Percentiles rank a stretch among this genome's conserved stretches.
Evolutionary conservation across 805 yeast species (phyloP).

Genomic region (Starmerella floricola): DNA sequence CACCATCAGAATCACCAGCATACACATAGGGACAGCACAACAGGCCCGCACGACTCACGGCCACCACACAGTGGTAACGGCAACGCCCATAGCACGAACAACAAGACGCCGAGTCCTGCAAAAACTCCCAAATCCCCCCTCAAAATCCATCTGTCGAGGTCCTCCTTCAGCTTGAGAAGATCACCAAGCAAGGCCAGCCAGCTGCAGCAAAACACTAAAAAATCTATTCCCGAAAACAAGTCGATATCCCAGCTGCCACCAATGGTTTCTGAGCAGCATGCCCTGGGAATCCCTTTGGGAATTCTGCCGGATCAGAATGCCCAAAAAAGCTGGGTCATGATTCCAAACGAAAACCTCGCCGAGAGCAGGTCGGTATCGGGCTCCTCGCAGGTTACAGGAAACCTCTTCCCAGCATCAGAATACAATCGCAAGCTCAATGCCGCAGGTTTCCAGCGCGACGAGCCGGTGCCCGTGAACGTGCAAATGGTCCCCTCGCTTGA

Average conservation of each 20-base stretch:
- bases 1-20: neutral
- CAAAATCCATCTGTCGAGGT: slow-evolving; percentile 12
- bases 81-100: neutral
- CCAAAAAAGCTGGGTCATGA: slow-evolving; percentile 12
- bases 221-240: neutral
- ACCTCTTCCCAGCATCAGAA: slow-evolving; percentile 23
- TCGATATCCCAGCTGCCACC: neutral
- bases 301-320: neutral
- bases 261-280: neutral
- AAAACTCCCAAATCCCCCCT: slow-evolving; percentile 15
- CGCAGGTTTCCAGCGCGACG: slow-evolving; percentile 24
- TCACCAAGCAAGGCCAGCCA: slow-evolving; percentile 11
- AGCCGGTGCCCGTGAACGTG: slow-evolving; percentile 19
- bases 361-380: slow-evolving; percentile 22
- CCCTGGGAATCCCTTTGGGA: neutral
- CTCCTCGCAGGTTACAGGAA: slow-evolving; percentile 21
- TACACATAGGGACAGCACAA: neutral
- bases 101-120: neutral
- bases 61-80: neutral
- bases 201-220: too few relatives aligned
- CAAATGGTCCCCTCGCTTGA: slow-evolving; percentile 4
- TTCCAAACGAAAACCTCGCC: slow-evolving; percentile 17
- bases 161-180: slow-evolving; percentile 15
- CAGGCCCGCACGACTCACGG: neutral
- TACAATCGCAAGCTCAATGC: slow-evolving; percentile 23